Base-by-base conservation (phyloP, 768 basidiomycete species). In the Lactarius tabidus region DNA sequence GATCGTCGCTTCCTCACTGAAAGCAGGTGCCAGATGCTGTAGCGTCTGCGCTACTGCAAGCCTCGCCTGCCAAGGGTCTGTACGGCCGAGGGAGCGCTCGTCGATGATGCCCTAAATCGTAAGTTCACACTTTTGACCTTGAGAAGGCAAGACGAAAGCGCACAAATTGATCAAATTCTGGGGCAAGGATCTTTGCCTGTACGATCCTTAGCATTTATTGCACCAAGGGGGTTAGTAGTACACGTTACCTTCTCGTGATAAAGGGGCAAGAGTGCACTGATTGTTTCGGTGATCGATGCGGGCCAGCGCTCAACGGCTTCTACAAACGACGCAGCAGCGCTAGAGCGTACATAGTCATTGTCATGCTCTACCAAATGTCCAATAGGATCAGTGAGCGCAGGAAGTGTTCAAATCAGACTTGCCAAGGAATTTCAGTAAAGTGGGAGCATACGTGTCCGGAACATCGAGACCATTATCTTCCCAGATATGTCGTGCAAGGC, bases 401-500 rank as follows among this genome's bases (percentile, higher is more conserved):
- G 57, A 53, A 23, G 31, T 38, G 7, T 52, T 15, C 1, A n/a
- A 1, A 53, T 36, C 8, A 28, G 41, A 71, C 82, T 54, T 73
- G 93, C 95, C 89, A 20, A 98, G 80, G 70, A 85, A 91, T 0
- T 73, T 74, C 14, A 91, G 72, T 15, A 98, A 77, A 53, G 80
- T 79, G 0, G 74, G 72, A 0, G 93, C 74, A 75, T 85, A 85
- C 7, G 74, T 74, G 68, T 93, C 91, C 0, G 90, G 85, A 12
- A 95, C 85, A 71, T 97, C 93, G 41, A 98, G 75, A 5, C 93
- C 95, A 68, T 98, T 98, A 67, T 98, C 97, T 61, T 97, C 96
- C 95, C 95, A 98, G 12, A 92, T 77, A 67, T 88, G 85, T 28
- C 78, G 77, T 18, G 95, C 95, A 45, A 98, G 78, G 57, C 89